Base-by-base conservation (phyloP, 768 basidiomycete genomes). In the Polyporus arcularius region DNA sequence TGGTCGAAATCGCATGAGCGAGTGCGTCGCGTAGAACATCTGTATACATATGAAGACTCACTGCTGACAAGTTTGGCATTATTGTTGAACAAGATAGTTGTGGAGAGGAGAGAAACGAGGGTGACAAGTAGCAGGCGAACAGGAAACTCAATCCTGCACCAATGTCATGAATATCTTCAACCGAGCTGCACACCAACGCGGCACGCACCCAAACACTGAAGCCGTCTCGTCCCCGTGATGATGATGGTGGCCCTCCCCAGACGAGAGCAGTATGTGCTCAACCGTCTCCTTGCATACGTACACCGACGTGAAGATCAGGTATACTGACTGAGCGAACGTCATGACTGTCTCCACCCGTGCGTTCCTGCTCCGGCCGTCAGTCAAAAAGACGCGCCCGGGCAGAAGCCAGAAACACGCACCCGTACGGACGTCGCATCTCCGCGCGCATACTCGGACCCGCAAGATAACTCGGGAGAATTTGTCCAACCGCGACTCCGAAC, bases 271-370 rank as follows among this genome's bases (percentile, higher is more conserved):
- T 42, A 97, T 73, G 74, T 96, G 95, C 74, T 99, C 96, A 4
- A 98, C 80, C 0, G 95, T 91, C 80, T 99, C 97, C 70, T 99
- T 98, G 68, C 94, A 95, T 16, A 98, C 90, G 75, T 98, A 99
- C 2, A 98, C 89, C 0, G 93, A 87, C 0, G 94, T 86, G 71
- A 98, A 99, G 78, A 96, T 86, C 57, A 99, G 79, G 74, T 97
- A 98, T 12, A 99, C 91, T 10, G 87, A 85, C 68, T 98, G 96
- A 0, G 93, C 86, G 67, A 98, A 99, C 72, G 92, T 78, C 56
- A 87, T 71, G 4, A 90, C 82, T 0, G 89, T 89, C 66, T 85
- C 85, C 41, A 88, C 68, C 1, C 92, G 86, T 4, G 83, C 82
- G 60, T 84, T 84, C 57, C 90, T 91, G 58, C 21, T 55, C 21